Conservation (phyloP, 441 rosid genomes). For the Brassica hybrid region DNA sequence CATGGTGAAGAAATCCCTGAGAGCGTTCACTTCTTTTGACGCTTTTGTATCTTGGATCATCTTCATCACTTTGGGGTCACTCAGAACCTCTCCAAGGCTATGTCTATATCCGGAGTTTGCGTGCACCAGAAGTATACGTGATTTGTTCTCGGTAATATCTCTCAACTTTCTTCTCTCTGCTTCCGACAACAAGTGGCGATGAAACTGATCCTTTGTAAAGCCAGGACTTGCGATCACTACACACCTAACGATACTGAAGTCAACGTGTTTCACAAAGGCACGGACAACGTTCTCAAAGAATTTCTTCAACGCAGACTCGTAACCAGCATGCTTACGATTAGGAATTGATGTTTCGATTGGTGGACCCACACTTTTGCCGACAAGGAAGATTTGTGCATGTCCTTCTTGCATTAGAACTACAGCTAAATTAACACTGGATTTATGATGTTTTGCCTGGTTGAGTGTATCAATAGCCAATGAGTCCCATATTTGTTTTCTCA, state of each 20-base stretch:
- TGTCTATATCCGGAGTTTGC: constrained; percentile 95
- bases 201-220: constrained; percentile 98
- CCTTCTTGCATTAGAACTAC: constrained; percentile 98
- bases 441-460: constrained; percentile 86
- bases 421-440: constrained; percentile 91
- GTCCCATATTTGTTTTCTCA: constrained; percentile 86
- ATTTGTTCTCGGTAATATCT: constrained; percentile 86
- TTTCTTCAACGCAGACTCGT: constrained; percentile 87
- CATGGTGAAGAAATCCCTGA: constrained; percentile 85
- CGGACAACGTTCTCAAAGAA: constrained; percentile 89
- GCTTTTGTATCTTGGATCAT: constrained; percentile 96
- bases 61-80: constrained; percentile 86
- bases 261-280: constrained; percentile 89
- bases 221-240: constrained; percentile 99
- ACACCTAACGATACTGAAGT: constrained; percentile 87
- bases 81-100: constrained; percentile 81
- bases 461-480: constrained; percentile 79
- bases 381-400: constrained; percentile 71
- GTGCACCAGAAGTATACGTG: constrained; percentile 80
- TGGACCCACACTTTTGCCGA: constrained; percentile 82
- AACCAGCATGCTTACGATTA: constrained; percentile 90
- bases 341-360: constrained; percentile 91
- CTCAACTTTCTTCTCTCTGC: constrained; percentile 91
- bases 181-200: constrained; percentile 83
- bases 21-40: constrained; percentile 85